Evolutionary conservation across 202 grass and related monocot species (phyloP).

Genomic region (Schoenoplectus triqueter): DNA sequence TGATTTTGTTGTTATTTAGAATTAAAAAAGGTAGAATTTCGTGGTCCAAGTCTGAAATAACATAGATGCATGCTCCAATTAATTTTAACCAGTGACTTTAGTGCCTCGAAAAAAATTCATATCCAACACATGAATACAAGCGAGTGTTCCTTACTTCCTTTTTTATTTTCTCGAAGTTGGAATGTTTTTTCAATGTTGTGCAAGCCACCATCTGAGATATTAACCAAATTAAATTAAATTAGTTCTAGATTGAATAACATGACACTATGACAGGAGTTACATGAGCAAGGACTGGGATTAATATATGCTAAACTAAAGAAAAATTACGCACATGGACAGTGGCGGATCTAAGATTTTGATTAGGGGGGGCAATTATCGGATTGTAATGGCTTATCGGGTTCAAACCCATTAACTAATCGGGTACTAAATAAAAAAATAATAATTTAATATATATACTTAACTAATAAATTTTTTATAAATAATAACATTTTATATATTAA

Average conservation of each 20-base stretch:
- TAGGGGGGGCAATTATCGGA: too few relatives aligned
- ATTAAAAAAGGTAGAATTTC: not conserved
- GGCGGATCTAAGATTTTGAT: too few relatives aligned
- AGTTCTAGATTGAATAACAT: not conserved
- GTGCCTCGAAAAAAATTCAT: not conserved
- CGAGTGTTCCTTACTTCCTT: not conserved
- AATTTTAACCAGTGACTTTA: not conserved
- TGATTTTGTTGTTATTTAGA: slow-evolving; percentile 1
- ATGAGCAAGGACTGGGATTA: too few relatives aligned
- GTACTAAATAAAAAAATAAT: too few relatives aligned
- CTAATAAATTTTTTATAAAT: too few relatives aligned
- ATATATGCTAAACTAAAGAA: not conserved
- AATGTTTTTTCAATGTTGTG: not conserved
- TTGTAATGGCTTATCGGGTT: too few relatives aligned
- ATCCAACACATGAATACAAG: not conserved
- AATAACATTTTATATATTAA: too few relatives aligned
- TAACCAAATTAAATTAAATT: not conserved
- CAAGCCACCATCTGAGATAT: not conserved
- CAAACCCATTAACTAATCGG: too few relatives aligned
- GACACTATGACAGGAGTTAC: too few relatives aligned
- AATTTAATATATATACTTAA: too few relatives aligned
- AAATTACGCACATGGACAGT: not conserved
- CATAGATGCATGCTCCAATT: not conserved
- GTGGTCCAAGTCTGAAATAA: not conserved
- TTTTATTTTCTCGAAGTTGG: slow-evolving; percentile 9